Evolutionary conservation across 352 stramenopile species (phyloP).

Genomic region (Pythium biforme): DNA sequence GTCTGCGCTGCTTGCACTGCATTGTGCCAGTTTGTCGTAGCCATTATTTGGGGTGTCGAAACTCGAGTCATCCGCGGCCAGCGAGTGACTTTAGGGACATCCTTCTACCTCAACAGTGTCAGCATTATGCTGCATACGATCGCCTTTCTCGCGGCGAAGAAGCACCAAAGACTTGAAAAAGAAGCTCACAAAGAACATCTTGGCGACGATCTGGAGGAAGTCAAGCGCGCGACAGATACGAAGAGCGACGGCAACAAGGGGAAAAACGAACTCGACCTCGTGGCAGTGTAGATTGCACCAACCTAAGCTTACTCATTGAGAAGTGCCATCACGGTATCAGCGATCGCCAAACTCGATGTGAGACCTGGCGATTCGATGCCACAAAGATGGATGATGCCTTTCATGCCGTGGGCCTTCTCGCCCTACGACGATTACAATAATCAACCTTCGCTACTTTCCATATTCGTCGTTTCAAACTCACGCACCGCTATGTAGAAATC

Average conservation of each 20-base stretch:
- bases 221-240: constrained; percentile 14
- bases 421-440: constrained; percentile 33
- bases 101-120: constrained; percentile 48
- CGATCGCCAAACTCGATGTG: constrained; percentile 87
- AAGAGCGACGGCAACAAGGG: not conserved
- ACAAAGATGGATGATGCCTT: constrained; percentile 90
- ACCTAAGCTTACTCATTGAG: not conserved
- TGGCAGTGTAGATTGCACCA: constrained; percentile 6
- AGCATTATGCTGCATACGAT: constrained; percentile 32
- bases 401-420: constrained; percentile 66
- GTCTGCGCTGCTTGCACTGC: constrained; percentile 26
- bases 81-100: constrained; percentile 37
- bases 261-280: not conserved
- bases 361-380: constrained; percentile 97
- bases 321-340: constrained; percentile 64
- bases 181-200: constrained; percentile 32
- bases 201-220: constrained; percentile 30
- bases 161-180: constrained; percentile 39
- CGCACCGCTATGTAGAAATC: constrained; percentile 92
- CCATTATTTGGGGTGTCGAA: constrained; percentile 43
- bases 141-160: constrained; percentile 33
- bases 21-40: constrained; percentile 32
- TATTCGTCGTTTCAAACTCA: not conserved
- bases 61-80: constrained; percentile 32
- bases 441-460: not conserved